Percentiles rank a stretch among this genome's conserved stretches.
phyloP scores from a whole-genome alignment of 139 green algal genomes.

The Trebouxia sp. region DNA sequence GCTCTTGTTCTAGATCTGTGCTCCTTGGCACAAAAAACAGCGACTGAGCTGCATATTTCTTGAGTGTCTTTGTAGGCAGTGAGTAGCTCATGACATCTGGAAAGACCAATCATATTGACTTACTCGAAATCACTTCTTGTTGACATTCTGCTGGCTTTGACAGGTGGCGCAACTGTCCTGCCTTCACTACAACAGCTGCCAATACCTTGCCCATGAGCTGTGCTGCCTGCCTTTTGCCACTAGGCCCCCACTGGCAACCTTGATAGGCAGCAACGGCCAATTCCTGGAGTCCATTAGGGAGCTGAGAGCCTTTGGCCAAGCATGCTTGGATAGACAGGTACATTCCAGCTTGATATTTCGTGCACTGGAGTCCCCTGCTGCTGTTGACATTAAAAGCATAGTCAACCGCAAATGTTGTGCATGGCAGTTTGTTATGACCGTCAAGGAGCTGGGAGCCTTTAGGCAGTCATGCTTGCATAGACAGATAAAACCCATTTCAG shows the following conservation, averaged over 20 bases:
- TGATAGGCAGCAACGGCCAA: conserved; percentile 38
- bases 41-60: background rate
- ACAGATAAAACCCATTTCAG: too few relatives aligned
- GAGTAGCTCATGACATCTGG: background rate
- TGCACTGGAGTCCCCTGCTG: too few relatives aligned
- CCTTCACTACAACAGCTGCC: conserved; percentile 53
- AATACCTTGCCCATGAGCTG: conserved; percentile 30
- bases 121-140: background rate
- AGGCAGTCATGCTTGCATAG: too few relatives aligned
- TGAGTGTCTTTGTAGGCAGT: background rate
- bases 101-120: background rate
- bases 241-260: conserved; percentile 19
- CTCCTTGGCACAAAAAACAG: background rate
- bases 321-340: conserved; percentile 40
- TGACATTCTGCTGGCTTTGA: background rate
- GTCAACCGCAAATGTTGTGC: too few relatives aligned
- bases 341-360: background rate
- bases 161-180: conserved; percentile 47
- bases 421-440: too few relatives aligned
- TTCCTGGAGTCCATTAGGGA: conserved; percentile 37
- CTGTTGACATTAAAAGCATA: too few relatives aligned
- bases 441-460: too few relatives aligned
- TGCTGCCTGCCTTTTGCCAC: conserved; percentile 25
- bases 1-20: background rate
- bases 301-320: conserved; percentile 31